Evolutionary conservation across 1,284 basidiomycete species (phyloP), one percentile per base, ranked within the genome.

Genomic region (Phenoliferia sp.): DNA sequence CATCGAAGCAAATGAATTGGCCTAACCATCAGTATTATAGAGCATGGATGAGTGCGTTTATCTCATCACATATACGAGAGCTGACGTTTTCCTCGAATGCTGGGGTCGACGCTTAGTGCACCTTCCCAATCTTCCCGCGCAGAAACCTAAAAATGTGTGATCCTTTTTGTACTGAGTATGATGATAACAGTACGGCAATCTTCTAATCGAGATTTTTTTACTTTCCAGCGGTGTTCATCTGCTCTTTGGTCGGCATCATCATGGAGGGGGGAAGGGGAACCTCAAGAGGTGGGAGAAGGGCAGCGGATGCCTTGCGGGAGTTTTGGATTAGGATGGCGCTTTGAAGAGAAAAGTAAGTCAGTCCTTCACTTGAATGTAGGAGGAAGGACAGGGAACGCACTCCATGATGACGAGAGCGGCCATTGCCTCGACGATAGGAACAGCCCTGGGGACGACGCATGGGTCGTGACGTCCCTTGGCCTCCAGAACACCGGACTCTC

Each of bases 361-460:
- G 59, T 33, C 33, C 28, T 32, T 34, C 12, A 22, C 10, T 15
- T 39, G 29, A 33, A 44, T 4, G 15, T 34, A 32, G 35, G 17
- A n/a, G 59, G 1, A 17, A 26, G 35, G 0, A 3, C 19, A 16
- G 35, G 22, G 29, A 55, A 80, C 81, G 73, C 67, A 83, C 82
- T 99, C 96, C 89, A 99, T 94, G 75, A 97, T 84, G 69, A 96
- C 94, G 56, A 99, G 83, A 28, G 90, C 89, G 0, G 95, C 93
- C 96, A 99, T 99, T 1, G 92, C 88, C 82, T 99, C 96, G 34
- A 99, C 94, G 76, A 99, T 99, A 54, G 96, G 94, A 31, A 99
- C 93, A 10, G 96, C 96, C 54, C 84, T 88, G 35, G 96, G 95
- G 9, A 99, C 94, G 58, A 99, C 96, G 78, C 96, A 99, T 16